Evolutionary conservation across 225 moss, liverwort and hornwort genomes (phyloP).

Genomic region (Asterella californica): DNA sequence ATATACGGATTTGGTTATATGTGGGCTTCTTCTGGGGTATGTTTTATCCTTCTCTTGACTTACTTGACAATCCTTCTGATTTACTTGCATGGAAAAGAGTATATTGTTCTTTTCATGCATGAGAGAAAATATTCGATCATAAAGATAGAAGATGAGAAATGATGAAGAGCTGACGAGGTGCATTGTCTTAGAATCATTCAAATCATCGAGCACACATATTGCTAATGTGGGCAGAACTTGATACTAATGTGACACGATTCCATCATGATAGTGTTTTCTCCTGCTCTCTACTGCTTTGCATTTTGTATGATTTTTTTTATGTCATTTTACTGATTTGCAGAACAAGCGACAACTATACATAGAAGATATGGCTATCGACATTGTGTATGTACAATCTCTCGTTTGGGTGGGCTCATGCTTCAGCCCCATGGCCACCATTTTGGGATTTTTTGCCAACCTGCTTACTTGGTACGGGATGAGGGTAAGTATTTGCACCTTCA

Average conservation of each 20-base stretch:
- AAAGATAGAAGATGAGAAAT: background rate
- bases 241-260: background rate
- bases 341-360: constrained; percentile 58
- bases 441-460: constrained; percentile 60
- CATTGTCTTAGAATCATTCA: background rate
- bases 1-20: constrained; percentile 42
- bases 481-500: constrained; percentile 38
- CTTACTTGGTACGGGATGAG: constrained; percentile 69
- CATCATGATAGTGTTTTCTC: background rate
- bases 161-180: background rate
- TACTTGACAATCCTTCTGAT: too few relatives aligned
- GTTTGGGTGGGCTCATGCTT: constrained; percentile 73
- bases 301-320: background rate
- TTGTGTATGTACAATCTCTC: constrained; percentile 81
- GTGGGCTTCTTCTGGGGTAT: constrained; percentile 40
- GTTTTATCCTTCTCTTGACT: background rate
- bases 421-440: constrained; percentile 55
- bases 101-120: background rate
- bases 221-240: background rate
- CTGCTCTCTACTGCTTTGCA: background rate
- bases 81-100: background rate
- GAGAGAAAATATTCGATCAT: background rate
- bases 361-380: constrained; percentile 71
- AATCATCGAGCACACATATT: background rate
- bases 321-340: constrained; percentile 28